These are phyloP conservation scores for Podospora conica DNA, from an alignment of 495 filamentous ascomycete genomes.

Conservation along the genomic window DNA sequence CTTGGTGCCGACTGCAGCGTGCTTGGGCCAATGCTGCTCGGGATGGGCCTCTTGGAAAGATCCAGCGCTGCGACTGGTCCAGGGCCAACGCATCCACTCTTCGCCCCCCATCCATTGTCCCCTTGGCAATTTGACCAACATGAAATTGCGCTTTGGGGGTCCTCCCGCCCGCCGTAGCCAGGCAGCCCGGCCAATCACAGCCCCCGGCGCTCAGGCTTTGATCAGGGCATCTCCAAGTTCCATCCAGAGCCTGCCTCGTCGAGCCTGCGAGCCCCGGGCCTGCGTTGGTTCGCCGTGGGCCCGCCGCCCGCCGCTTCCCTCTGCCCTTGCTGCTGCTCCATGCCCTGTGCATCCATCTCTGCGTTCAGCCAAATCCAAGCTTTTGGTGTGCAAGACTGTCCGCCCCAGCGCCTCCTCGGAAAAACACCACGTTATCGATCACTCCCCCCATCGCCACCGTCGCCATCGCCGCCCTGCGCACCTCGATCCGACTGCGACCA, in stretches of 20 bases:
- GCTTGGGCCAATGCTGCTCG: background rate
- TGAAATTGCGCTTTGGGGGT: conserved; percentile 13
- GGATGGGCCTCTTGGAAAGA: background rate
- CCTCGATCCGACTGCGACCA: conserved; percentile 4
- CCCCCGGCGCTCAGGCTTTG: conserved; percentile 34
- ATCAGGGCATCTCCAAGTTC: conserved; percentile 26
- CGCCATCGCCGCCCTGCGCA: conserved; percentile 9
- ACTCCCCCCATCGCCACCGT: conserved; percentile 8
- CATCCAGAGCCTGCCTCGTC: too few relatives aligned
- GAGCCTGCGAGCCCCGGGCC: too few relatives aligned
- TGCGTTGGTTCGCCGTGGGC: too few relatives aligned
- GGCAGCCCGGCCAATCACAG: conserved; percentile 24
- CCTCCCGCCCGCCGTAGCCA: conserved; percentile 19
- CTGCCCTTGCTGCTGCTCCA: too few relatives aligned
- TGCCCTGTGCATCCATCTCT: conserved; percentile 14
- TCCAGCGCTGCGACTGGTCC: background rate
- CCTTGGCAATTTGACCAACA: conserved; percentile 7
- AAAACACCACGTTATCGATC: conserved; percentile 10
- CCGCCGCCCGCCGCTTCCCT: background rate
- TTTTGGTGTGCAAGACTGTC: conserved; percentile 8
- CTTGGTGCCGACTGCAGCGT: background rate
- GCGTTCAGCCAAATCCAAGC: conserved; percentile 15
- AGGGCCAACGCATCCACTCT: background rate
- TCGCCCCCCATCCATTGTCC: background rate
- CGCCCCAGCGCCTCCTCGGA: conserved; percentile 10